Evolutionary conservation across 495 filamentous ascomycete genomes (phyloP).

Genomic region (Penicillium roqueforti): DNA sequence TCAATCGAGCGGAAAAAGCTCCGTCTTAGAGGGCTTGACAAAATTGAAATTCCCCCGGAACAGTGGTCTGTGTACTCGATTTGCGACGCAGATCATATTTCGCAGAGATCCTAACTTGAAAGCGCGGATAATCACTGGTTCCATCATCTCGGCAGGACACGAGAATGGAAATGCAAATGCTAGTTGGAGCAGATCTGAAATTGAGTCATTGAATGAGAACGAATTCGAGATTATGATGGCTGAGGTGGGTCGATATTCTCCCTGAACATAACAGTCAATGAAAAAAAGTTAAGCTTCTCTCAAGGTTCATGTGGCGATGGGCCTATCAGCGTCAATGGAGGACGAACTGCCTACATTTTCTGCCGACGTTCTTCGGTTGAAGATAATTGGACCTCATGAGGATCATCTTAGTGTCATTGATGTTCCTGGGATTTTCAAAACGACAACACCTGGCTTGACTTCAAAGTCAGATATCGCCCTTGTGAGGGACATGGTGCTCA

Average conservation of each 20-base stretch:
- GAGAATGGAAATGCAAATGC: background rate
- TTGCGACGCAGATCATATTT: constrained; percentile 48
- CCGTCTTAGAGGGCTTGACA: constrained; percentile 44
- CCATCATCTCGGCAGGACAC: background rate
- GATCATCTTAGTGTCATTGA: constrained; percentile 60
- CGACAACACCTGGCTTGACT: constrained; percentile 43
- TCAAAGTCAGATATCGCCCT: constrained; percentile 47
- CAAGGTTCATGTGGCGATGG: constrained; percentile 31
- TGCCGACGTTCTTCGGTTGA: constrained; percentile 54
- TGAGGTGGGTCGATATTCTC: background rate
- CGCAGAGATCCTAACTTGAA: constrained; percentile 26
- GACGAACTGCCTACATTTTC: constrained; percentile 43
- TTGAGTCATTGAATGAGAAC: background rate
- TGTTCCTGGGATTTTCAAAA: constrained; percentile 60
- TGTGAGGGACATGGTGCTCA: constrained; percentile 50
- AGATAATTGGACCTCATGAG: constrained; percentile 54
- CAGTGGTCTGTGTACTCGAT: constrained; percentile 42
- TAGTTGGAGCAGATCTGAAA: constrained; percentile 1
- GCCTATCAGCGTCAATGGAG: constrained; percentile 17
- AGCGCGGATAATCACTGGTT: constrained; percentile 18
- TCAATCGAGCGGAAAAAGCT: constrained; percentile 44
- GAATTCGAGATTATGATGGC: constrained; percentile 1
- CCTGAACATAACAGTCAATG: too few relatives aligned
- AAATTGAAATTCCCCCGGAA: constrained; percentile 40
- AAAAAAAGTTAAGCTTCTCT: background rate